A percentile compares a stretch with the other conserved stretches of the same genome.
Evolutionary conservation across 1,284 basidiomycete species (phyloP).

Genomic region (Clitocybe nebularis): DNA sequence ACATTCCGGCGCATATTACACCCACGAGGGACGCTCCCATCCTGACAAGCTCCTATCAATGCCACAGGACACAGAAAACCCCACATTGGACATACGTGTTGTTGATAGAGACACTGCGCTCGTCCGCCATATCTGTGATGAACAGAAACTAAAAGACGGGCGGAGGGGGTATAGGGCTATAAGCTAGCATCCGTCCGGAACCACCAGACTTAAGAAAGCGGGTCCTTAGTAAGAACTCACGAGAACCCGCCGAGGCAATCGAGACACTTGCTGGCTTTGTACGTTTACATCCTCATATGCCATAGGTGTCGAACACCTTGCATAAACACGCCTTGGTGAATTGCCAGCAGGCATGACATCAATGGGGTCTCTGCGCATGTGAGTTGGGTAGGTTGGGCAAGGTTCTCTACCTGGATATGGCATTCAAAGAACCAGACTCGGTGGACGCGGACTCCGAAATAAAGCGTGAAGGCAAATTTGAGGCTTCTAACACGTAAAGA

Average conservation of each 20-base stretch:
- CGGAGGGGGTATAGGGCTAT: constrained; percentile 8
- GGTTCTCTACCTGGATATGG: no score
- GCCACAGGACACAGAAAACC: neutral
- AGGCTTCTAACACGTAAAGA: neutral
- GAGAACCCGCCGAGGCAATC: constrained; percentile 12
- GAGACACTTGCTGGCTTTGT: constrained; percentile 13
- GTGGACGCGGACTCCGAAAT: no score
- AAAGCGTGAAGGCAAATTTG: neutral
- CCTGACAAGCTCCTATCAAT: constrained; percentile 21
- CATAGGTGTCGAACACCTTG: no score
- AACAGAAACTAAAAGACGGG: neutral
- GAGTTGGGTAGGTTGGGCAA: no score
- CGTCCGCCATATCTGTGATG: constrained; percentile 13
- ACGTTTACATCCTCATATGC: constrained; percentile 17
- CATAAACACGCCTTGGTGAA: no score
- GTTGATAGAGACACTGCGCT: constrained; percentile 16
- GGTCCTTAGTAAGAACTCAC: constrained; percentile 16
- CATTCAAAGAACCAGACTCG: no score
- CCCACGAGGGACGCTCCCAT: constrained; percentile 47
- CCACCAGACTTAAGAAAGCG: constrained; percentile 18
- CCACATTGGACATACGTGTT: constrained; percentile 24
- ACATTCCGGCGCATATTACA: constrained; percentile 44
- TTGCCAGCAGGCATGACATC: no score
- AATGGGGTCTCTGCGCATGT: no score
- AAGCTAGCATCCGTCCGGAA: constrained; percentile 11